Evolutionary conservation across 306 rosid genomes (phyloP), one percentile per base, ranked within the genome.

Genomic region (Quercus alba): DNA sequence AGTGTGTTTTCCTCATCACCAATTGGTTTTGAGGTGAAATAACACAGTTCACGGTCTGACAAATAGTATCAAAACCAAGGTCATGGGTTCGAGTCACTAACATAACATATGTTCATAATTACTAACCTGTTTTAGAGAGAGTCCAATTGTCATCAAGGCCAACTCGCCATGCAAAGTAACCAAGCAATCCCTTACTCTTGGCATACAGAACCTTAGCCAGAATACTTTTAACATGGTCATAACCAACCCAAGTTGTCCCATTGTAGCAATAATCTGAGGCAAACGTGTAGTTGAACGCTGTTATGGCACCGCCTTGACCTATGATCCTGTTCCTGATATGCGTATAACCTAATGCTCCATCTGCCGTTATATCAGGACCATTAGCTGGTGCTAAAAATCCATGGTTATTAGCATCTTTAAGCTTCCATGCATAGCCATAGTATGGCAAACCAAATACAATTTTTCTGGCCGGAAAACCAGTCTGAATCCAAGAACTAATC

Each of bases 201-300:
- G 85, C 87, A 75, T 83, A 86, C 1, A 54, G n/a, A 70, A 86
- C 85, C 75, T 86, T 86, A 25, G 10, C 69, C 26, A 35, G 44
- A 6, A 86, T 72, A 67, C 82, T 82, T 77, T 81, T 46, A 4
- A 72, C 77, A 14, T 83, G 87, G 64, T 83, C 87, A 35, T 77
- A 86, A 20, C 87, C 87, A 38, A 86, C 84, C 89, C 89, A 86
- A 12, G 80, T 86, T 13, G 83, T 80, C 80, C 81, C 83, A 12
- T 62, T n/a, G 58, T 83, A 84, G 68, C 83, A 78, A 52, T 74
- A 81, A 70, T 81, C 19, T 21, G 82, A 56, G 5, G 81, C 85
- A 46, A 74, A 23, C 2, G 46, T 64, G 3, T 54, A 20, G 67
- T 83, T 63, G 44, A 35, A 35, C 44, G 2, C 44, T 35, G 44